Conservation (phyloP, 345 rosid species). For the Citrus sinensis region DVS_A1.0 CM039164.1:15440501-15441000, state of each 20-base stretch:
- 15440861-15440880: slow-evolving; percentile 20
- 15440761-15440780: not conserved
- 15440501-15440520: slow-evolving; percentile 48
- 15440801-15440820: not conserved
- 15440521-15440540: slow-evolving; percentile 61
- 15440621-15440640: too few species aligned
- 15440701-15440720: slow-evolving; percentile 74
- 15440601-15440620: too few species aligned
- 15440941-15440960: slow-evolving; percentile 45
- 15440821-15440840: not conserved
- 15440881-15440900: slow-evolving; percentile 26
- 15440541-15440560: slow-evolving; percentile 9
- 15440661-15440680: slow-evolving; percentile 67
- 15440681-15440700: slow-evolving; percentile 72
- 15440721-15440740: slow-evolving; percentile 56
- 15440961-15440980: slow-evolving; percentile 56
- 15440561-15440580: not conserved
- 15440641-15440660: not conserved
- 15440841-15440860: not conserved
- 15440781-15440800: not conserved
- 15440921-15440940: slow-evolving; percentile 69
- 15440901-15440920: slow-evolving; percentile 97
- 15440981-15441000: slow-evolving; percentile 41
- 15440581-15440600: too few species aligned
- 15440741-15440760: slow-evolving; percentile 54